Base-by-base conservation (phyloP, 352 stramenopile species). In the Globisporangium camurandrum region DNA sequence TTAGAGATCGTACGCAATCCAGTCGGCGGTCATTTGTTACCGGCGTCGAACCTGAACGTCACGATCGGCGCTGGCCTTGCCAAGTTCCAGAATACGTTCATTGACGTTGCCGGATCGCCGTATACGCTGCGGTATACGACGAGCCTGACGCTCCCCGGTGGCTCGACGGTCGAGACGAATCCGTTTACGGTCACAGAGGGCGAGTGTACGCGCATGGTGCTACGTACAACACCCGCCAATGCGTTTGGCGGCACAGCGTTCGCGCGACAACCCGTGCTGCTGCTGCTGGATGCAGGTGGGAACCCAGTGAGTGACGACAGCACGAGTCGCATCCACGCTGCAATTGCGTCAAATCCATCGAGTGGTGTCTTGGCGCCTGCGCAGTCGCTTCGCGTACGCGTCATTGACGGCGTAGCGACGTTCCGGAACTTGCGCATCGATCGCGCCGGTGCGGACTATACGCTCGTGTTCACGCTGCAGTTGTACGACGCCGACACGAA, bases 371-470 rank as follows among this genome's bases (percentile, higher is more conserved):
- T 93, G 17, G 62, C 56, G 1, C 83, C 83, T 17, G 40, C 48
- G 16, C 48, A 72, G 37, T 71, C 62, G 20, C 53, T 87, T 2
- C 60, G 56, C 8, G 67, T 62, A 1, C 61, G 46, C 2, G 76
- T 92, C 3, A 62, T 66, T 2, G 56, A 64, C 11, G 78, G 83
- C 0, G 20, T 88, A 10, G 80, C 78, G 19, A 67, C 76, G 36
- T 94, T 92, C 39, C 80, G 81, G 16, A 67, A 69, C 33, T 64
- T 94, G 12, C 71, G 74, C 41, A 90, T 94, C 23, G 75, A 92
- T 52, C 76, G 73, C 49, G 78, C 71, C 5, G 80, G 80, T 2
- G 77, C 71, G 46, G 76, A 85, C 51, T 94, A 94, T 49, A 71
- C 75, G 6, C 59, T 94, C 12, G 58, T 61, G 4, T 94, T 92